phyloP scores from a whole-genome alignment of 2,329 filamentous ascomycete species.

The Claviceps sp. region DNA sequence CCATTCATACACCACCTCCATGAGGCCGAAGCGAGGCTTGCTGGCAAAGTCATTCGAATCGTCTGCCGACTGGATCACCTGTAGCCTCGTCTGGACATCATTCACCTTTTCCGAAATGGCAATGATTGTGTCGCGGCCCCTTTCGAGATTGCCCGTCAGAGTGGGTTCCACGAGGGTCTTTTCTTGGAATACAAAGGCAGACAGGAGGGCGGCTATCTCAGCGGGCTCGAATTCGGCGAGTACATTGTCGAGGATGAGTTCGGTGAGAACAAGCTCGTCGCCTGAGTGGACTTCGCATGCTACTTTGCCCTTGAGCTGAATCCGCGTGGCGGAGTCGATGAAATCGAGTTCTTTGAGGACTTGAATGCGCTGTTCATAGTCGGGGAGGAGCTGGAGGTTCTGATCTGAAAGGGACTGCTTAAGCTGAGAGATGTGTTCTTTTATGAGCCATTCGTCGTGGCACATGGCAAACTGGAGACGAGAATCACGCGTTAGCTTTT shows the following conservation, averaged over 20 bases:
- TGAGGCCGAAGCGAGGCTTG: constrained; percentile 77
- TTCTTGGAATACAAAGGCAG: constrained; percentile 94
- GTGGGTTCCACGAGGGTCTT: constrained; percentile 76
- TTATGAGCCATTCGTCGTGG: constrained; percentile 92
- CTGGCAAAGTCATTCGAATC: constrained; percentile 88
- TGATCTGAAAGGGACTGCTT: constrained; percentile 88
- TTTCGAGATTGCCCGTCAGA: constrained; percentile 68
- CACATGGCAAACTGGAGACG: constrained; percentile 67
- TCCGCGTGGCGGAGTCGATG: constrained; percentile 73
- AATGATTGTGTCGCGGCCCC: constrained; percentile 74
- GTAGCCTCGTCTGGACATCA: constrained; percentile 72
- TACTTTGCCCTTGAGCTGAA: constrained; percentile 95
- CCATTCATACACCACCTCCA: constrained; percentile 98
- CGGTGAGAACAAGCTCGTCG: constrained; percentile 89
- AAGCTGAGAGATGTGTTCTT: constrained; percentile 80
- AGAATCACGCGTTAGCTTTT: not conserved
- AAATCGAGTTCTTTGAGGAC: constrained; percentile 88
- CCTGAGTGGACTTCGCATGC: constrained; percentile 97
- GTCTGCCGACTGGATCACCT: constrained; percentile 82
- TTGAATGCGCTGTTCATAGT: constrained; percentile 89
- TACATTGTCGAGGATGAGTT: constrained; percentile 92
- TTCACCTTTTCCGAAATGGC: constrained; percentile 89
- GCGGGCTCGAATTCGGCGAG: constrained; percentile 90
- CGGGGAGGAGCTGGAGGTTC: constrained; percentile 86
- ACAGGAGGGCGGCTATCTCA: constrained; percentile 88